Evolutionary conservation across 495 filamentous ascomycete species (phyloP).

Genomic region (Aspergillus nidulans): DNA sequence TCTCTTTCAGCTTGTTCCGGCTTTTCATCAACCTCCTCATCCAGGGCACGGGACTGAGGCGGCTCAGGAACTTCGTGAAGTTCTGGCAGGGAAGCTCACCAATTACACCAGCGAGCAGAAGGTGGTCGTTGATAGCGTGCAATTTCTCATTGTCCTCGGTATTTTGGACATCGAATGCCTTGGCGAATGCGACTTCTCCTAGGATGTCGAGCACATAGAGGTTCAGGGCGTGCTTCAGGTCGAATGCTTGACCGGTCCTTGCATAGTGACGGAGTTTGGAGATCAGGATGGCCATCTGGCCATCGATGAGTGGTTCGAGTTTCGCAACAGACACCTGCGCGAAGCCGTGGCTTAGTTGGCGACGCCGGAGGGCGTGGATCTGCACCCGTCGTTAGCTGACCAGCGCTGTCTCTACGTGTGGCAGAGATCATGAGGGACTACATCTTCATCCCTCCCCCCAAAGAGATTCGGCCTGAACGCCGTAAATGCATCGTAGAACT

Average conservation of each 20-base stretch:
- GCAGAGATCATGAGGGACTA: not conserved
- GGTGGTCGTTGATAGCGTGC: not conserved
- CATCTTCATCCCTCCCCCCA: not conserved
- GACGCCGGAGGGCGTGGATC: not conserved
- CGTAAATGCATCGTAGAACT: conserved; percentile 51
- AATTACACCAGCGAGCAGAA: not conserved
- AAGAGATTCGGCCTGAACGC: conserved; percentile 15
- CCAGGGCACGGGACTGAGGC: not conserved
- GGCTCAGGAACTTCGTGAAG: not conserved
- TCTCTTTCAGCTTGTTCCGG: not conserved
- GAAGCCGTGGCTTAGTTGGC: not conserved
- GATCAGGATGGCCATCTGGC: not conserved
- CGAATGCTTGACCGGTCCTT: not conserved
- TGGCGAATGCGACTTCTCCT: not conserved
- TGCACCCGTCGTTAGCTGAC: not conserved
- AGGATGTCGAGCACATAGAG: not conserved
- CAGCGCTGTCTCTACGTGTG: too few relatives aligned
- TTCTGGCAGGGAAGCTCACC: not conserved
- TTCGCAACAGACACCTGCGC: not conserved
- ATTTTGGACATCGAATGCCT: not conserved
- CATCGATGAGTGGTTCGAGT: not conserved
- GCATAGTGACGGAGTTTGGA: not conserved
- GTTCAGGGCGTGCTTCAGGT: not conserved
- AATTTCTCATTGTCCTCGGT: not conserved
- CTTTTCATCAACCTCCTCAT: not conserved